Evolutionary conservation across 805 yeast genomes (phyloP).

Genomic region (Pichia paraexigua): DNA sequence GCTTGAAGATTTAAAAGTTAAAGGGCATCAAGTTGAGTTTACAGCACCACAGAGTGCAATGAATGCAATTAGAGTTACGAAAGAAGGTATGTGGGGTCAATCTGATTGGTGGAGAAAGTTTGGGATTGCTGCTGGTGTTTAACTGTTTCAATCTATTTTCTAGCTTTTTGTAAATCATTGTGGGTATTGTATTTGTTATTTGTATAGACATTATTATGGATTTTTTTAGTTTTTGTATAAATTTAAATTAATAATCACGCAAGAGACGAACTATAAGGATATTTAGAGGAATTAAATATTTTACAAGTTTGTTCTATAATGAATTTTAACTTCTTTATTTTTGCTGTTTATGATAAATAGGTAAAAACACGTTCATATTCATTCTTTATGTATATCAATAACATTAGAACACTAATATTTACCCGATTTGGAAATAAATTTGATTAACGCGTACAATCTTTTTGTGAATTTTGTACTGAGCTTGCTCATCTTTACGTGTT

Average conservation of each 20-base stretch:
- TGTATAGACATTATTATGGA: neutral
- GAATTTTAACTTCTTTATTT: too few relatives aligned
- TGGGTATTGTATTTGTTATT: neutral
- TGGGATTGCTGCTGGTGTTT: slow-evolving; percentile 66
- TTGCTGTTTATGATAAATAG: too few relatives aligned
- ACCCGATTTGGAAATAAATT: neutral
- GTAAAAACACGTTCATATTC: too few relatives aligned
- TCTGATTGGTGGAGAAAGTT: slow-evolving; percentile 87
- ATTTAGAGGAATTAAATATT: too few relatives aligned
- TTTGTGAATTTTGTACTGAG: neutral
- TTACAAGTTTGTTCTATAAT: too few relatives aligned
- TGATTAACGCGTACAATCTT: neutral
- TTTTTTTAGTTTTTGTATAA: neutral
- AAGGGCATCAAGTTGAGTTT: slow-evolving; percentile 43
- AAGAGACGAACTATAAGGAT: too few relatives aligned
- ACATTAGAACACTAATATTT: neutral
- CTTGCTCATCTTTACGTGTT: too few relatives aligned
- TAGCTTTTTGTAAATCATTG: neutral
- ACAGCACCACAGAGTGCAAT: slow-evolving; percentile 45
- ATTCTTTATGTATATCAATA: too few relatives aligned
- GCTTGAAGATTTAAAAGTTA: slow-evolving; percentile 27
- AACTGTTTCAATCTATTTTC: neutral
- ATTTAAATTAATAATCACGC: too few relatives aligned
- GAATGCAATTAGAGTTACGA: slow-evolving; percentile 40
- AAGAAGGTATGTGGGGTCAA: slow-evolving; percentile 58